These are phyloP conservation scores for Lithohypha guttulata DNA, from an alignment of 2,329 filamentous ascomycete genomes.

Conservation along the genomic window DNA sequence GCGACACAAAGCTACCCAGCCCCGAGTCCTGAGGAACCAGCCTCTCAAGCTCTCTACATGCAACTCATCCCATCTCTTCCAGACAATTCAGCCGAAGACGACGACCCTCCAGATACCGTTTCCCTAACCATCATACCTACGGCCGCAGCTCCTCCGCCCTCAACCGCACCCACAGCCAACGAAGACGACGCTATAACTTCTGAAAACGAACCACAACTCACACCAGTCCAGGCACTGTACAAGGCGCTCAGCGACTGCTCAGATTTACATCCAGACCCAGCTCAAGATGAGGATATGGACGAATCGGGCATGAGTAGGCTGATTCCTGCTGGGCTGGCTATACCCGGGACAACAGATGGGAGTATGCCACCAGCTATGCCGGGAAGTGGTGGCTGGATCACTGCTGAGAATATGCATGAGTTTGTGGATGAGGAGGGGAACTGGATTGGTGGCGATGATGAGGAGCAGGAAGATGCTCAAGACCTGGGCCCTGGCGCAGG, in stretches of 20 bases:
- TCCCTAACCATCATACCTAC: constrained; percentile 35
- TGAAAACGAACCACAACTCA: constrained; percentile 27
- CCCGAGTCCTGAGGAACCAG: constrained; percentile 22
- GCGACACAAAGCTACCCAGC: constrained; percentile 36
- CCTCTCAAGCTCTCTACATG: constrained; percentile 38
- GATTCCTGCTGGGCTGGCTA: constrained; percentile 30
- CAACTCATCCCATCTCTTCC: constrained; percentile 30
- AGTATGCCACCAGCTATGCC: constrained; percentile 38
- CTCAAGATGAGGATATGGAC: constrained; percentile 28
- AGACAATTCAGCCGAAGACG: constrained; percentile 16
- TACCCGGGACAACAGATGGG: constrained; percentile 27
- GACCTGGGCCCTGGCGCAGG: constrained; percentile 36
- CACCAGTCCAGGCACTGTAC: constrained; percentile 33
- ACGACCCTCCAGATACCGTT: constrained; percentile 33
- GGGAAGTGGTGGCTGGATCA: constrained; percentile 51
- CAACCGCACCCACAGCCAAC: constrained; percentile 10
- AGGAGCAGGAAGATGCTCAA: constrained; percentile 50
- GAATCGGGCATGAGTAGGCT: constrained; percentile 25
- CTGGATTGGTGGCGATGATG: constrained; percentile 51
- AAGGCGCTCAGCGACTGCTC: constrained; percentile 38
- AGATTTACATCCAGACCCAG: constrained; percentile 38
- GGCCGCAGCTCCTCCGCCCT: constrained; percentile 14
- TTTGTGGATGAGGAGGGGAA: constrained; percentile 75
- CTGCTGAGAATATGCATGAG: constrained; percentile 77
- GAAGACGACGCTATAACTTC: constrained; percentile 21